Conservation (phyloP, 2,329 filamentous ascomycete species). For the Colletotrichum ledebouriae region DNA sequence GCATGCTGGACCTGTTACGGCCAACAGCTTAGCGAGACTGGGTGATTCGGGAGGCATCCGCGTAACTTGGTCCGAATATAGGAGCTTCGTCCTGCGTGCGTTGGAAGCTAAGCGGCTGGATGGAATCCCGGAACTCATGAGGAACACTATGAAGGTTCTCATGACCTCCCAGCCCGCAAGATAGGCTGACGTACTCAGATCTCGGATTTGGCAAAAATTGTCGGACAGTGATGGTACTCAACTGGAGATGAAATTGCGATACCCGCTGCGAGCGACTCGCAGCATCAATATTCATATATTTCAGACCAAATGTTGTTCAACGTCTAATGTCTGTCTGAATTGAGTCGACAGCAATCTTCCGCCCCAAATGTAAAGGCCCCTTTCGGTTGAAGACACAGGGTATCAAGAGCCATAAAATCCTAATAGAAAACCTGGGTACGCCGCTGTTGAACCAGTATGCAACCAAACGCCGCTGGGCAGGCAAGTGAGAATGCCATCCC, state of each 20-base stretch:
- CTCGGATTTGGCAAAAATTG: not conserved
- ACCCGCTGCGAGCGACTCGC: conserved; percentile 24
- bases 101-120: conserved; percentile 73
- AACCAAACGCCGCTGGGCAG: conserved; percentile 39
- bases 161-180: conserved; percentile 59
- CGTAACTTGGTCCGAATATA: conserved; percentile 80
- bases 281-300: conserved; percentile 12
- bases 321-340: conserved; percentile 46
- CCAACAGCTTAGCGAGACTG: conserved; percentile 73
- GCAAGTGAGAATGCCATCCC: conserved; percentile 40
- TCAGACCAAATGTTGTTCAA: conserved; percentile 1
- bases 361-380: conserved; percentile 39
- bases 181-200: not conserved
- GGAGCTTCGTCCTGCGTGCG: conserved; percentile 77
- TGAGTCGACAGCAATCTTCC: conserved; percentile 45
- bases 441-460: conserved; percentile 40
- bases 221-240: not conserved
- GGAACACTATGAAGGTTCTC: conserved; percentile 84
- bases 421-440: conserved; percentile 31
- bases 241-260: conserved; percentile 4
- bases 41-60: conserved; percentile 74
- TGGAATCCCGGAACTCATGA: conserved; percentile 80
- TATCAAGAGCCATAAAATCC: conserved; percentile 47
- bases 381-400: conserved; percentile 52
- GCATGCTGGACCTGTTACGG: conserved; percentile 78